phyloP scores from a whole-genome alignment of 495 filamentous ascomycete species.

The Aspergillus heteromorphus region DNA sequence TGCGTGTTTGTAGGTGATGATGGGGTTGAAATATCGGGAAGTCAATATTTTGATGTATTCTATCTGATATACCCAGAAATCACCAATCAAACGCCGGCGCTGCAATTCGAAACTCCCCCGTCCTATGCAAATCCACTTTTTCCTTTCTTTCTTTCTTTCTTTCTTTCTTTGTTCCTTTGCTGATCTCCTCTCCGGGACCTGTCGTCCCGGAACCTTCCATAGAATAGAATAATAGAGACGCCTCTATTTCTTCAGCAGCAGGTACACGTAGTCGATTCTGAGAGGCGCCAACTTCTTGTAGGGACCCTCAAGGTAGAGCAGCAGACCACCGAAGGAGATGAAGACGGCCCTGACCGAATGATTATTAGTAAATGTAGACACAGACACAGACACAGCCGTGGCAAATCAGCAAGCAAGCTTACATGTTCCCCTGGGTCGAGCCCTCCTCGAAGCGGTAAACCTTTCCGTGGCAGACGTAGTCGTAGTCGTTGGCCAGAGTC shows the following conservation, averaged over 20 bases:
- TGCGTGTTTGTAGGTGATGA: no score
- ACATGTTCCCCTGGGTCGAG: conserved; percentile 75
- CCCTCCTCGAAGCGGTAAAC: conserved; percentile 95
- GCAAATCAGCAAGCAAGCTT: conserved; percentile 30
- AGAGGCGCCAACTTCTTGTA: conserved; percentile 92
- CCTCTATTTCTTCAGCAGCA: conserved; percentile 84
- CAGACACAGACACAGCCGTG: background rate
- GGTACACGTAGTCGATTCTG: conserved; percentile 86
- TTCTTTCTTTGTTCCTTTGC: conserved; percentile 8
- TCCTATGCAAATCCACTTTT: conserved; percentile 9
- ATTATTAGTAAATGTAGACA: background rate
- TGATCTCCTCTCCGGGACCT: background rate
- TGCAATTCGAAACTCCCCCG: conserved; percentile 19
- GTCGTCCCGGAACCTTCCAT: no score
- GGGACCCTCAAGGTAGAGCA: conserved; percentile 86
- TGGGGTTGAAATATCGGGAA: no score
- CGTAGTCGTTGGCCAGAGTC: conserved; percentile 83
- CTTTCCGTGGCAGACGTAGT: conserved; percentile 98
- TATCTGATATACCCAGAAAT: conserved; percentile 25
- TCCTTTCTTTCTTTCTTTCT: no score
- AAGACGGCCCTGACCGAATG: conserved; percentile 70
- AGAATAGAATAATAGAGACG: no score
- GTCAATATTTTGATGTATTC: no score
- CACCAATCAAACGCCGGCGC: conserved; percentile 28
- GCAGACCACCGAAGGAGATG: conserved; percentile 83